phyloP scores from a whole-genome alignment of 495 filamentous ascomycete genomes.

The Penicillium crystallinum region DNA sequence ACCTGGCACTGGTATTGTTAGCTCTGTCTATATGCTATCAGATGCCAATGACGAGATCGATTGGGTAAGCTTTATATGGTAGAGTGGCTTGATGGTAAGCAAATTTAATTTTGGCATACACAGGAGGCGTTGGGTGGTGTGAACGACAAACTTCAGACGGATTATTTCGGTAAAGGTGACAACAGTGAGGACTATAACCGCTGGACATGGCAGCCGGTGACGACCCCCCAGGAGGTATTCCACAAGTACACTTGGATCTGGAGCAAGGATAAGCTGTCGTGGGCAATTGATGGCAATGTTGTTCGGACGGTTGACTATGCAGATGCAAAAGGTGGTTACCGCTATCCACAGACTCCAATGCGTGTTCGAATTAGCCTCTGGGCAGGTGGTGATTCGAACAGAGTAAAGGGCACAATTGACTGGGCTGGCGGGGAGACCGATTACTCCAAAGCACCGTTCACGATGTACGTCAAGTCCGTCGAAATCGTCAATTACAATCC shows the following conservation, averaged over 20 bases:
- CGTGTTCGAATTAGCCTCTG: background rate
- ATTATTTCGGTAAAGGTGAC: background rate
- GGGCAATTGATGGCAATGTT: background rate
- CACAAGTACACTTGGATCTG: background rate
- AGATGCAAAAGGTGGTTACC: background rate
- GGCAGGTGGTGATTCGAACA: background rate
- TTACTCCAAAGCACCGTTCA: background rate
- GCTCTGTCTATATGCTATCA: background rate
- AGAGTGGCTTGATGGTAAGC: background rate
- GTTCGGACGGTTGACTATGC: background rate
- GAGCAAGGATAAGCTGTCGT: background rate
- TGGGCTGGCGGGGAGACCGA: background rate
- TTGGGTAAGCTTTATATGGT: background rate
- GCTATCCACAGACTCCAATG: background rate
- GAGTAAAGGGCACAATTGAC: background rate
- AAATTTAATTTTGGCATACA: background rate
- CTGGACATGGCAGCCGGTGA: background rate
- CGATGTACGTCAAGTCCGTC: background rate
- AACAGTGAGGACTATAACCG: background rate
- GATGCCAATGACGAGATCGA: background rate
- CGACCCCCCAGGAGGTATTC: background rate
- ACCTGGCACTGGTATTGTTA: background rate
- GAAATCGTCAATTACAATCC: background rate
- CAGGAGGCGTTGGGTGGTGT: background rate
- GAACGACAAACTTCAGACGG: background rate